Percentiles rank a stretch among this genome's conserved stretches.
phyloP scores from a whole-genome alignment of 495 filamentous ascomycete species.

The Lasiosphaeria ovina region DNA sequence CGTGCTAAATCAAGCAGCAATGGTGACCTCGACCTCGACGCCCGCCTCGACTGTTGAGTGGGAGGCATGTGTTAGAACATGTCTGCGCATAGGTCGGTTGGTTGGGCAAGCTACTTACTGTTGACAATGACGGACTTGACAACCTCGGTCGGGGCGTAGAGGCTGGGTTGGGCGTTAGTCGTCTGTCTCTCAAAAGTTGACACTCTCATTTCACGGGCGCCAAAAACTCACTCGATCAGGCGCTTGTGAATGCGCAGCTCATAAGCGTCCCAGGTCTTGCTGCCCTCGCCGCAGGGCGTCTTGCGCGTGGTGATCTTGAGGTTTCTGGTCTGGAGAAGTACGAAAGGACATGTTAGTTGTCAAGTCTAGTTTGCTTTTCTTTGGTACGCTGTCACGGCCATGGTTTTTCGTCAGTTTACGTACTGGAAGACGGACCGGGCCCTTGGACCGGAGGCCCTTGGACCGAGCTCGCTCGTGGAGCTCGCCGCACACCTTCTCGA shows the following conservation, averaged over 20 bases:
- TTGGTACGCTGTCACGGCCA: no score
- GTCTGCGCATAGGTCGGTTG: no score
- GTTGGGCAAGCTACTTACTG: background rate
- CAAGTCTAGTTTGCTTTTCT: background rate
- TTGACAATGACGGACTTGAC: conserved; percentile 3
- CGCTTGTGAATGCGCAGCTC: conserved; percentile 1
- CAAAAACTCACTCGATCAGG: background rate
- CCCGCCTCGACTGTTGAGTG: background rate
- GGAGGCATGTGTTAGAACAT: no score
- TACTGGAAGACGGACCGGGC: background rate
- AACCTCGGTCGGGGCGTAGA: background rate
- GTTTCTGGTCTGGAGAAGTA: background rate
- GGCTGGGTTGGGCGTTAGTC: background rate
- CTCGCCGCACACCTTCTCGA: background rate
- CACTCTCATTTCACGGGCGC: background rate
- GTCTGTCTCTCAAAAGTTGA: background rate
- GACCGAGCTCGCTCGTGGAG: background rate
- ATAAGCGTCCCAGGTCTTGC: conserved; percentile 1
- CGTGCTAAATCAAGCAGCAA: background rate
- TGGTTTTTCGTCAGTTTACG: background rate
- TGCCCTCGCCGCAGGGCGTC: background rate
- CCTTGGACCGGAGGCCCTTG: background rate
- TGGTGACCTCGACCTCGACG: background rate
- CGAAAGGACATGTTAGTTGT: background rate
- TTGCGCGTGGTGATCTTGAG: conserved; percentile 3